These are phyloP conservation scores for Inga laurina DNA, from an alignment of 306 rosid species.

Conservation along the genomic window DNA sequence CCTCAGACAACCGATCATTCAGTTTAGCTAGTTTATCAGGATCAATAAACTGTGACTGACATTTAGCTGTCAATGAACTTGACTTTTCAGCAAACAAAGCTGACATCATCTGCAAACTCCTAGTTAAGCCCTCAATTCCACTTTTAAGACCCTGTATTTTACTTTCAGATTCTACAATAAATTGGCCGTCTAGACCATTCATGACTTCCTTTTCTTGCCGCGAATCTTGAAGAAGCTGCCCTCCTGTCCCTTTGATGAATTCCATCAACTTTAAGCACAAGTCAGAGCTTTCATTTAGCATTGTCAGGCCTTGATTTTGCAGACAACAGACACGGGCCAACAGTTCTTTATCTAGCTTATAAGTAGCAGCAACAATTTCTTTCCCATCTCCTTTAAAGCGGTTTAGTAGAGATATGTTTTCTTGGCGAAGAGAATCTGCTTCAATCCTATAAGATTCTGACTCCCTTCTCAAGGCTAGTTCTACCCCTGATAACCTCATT, in stretches of 20 bases:
- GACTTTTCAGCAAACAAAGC: slow-evolving; percentile 73
- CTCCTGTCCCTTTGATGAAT: slow-evolving; percentile 59
- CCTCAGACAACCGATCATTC: slow-evolving; percentile 68
- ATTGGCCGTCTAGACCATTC: slow-evolving; percentile 66
- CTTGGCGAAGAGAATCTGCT: slow-evolving; percentile 89
- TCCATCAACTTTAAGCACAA: slow-evolving; percentile 68
- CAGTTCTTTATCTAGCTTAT: slow-evolving; percentile 79
- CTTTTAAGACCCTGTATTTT: slow-evolving; percentile 75
- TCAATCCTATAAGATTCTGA: slow-evolving; percentile 73
- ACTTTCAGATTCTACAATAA: slow-evolving; percentile 71
- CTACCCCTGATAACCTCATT: slow-evolving; percentile 79
- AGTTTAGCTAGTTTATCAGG: slow-evolving; percentile 46
- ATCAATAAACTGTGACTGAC: slow-evolving; percentile 41
- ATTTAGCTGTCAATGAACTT: slow-evolving; percentile 44
- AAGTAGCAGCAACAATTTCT: slow-evolving; percentile 60
- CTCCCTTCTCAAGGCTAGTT: slow-evolving; percentile 75
- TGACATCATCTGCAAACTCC: slow-evolving; percentile 83
- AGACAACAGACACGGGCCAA: slow-evolving; percentile 66
- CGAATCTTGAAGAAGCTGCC: slow-evolving; percentile 41
- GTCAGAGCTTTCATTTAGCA: slow-evolving; percentile 73
- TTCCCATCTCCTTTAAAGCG: slow-evolving; percentile 75
- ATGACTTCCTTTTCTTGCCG: slow-evolving; percentile 38
- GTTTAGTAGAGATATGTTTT: slow-evolving; percentile 68
- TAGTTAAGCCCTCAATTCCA: slow-evolving; percentile 67
- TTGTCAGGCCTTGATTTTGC: slow-evolving; percentile 77